A percentile compares a stretch with the other conserved stretches of the same genome.
These are phyloP conservation scores for Poa annua DNA, from an alignment of 176 grass and related monocot genomes.

Conservation along the genomic window DNA sequence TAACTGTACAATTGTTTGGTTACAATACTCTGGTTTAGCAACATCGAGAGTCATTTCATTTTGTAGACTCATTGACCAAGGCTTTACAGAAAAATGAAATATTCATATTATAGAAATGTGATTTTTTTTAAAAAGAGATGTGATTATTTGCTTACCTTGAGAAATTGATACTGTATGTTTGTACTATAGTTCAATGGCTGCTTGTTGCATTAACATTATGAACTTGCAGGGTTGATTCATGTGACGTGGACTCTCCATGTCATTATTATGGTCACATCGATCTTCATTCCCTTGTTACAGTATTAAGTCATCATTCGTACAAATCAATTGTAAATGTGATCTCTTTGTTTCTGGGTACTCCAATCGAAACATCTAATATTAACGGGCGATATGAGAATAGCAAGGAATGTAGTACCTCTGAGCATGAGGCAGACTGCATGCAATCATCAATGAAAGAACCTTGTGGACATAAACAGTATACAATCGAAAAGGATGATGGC, in stretches of 20 bases:
- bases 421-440: slow-evolving; percentile 38
- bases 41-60: slow-evolving; percentile 18
- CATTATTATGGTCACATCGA: slow-evolving; percentile 77
- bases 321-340: slow-evolving; percentile 61
- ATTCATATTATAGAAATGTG: background rate
- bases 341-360: slow-evolving; percentile 49
- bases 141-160: too few relatives aligned
- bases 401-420: slow-evolving; percentile 45
- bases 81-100: slow-evolving; percentile 15
- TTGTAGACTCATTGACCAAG: background rate
- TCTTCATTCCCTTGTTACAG: slow-evolving; percentile 60
- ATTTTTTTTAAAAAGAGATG: too few relatives aligned
- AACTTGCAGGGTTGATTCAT: slow-evolving; percentile 83
- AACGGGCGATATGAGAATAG: slow-evolving; percentile 39
- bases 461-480: slow-evolving; percentile 29
- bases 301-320: slow-evolving; percentile 71
- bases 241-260: slow-evolving; percentile 55
- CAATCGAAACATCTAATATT: slow-evolving; percentile 49
- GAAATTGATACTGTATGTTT: slow-evolving; percentile 33
- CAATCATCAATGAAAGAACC: slow-evolving; percentile 30
- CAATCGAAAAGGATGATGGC: slow-evolving; percentile 18
- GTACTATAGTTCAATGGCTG: slow-evolving; percentile 27
- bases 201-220: slow-evolving; percentile 33
- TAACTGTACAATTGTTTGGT: slow-evolving; percentile 6
- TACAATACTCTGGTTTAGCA: slow-evolving; percentile 32